A percentile compares a stretch with the other conserved stretches of the same genome.
Conservation (phyloP, 768 basidiomycete genomes). For the Coprinopsis marcescibilis region DNA sequence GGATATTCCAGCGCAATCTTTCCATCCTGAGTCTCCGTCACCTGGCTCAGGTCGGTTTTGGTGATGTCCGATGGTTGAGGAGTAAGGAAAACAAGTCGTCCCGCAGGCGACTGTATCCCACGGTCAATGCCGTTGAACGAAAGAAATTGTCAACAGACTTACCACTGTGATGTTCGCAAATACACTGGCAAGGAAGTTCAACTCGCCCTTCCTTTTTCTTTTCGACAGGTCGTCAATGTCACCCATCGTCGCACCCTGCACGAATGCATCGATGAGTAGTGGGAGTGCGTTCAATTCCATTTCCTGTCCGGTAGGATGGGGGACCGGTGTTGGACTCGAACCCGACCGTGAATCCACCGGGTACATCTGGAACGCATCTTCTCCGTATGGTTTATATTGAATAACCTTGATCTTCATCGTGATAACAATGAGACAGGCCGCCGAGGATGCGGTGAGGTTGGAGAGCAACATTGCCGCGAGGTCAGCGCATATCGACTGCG, state of each 20-base stretch:
- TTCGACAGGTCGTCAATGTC: constrained; percentile 43
- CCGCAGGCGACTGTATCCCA: constrained; percentile 56
- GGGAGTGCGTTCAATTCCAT: constrained; percentile 62
- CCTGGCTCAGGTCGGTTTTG: constrained; percentile 29
- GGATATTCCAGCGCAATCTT: constrained; percentile 62
- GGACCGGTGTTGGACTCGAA: constrained; percentile 70
- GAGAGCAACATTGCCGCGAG: constrained; percentile 96
- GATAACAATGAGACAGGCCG: constrained; percentile 59
- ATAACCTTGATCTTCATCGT: constrained; percentile 63
- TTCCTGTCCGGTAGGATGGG: constrained; percentile 54
- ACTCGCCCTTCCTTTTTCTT: constrained; percentile 61
- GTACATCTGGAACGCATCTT: constrained; percentile 44
- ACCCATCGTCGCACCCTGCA: constrained; percentile 58
- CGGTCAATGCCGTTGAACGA: neutral
- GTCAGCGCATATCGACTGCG: constrained; percentile 87
- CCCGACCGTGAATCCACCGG: constrained; percentile 74
- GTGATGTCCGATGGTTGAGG: constrained; percentile 51
- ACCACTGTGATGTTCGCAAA: constrained; percentile 89
- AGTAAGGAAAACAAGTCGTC: constrained; percentile 75
- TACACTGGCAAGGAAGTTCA: constrained; percentile 91
- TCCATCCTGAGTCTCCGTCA: neutral
- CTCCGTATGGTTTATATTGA: constrained; percentile 38
- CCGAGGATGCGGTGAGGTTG: constrained; percentile 78
- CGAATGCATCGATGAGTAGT: constrained; percentile 85
- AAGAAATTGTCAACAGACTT: constrained; percentile 20